Evolutionary conservation across 768 basidiomycete genomes (phyloP), one percentile per base, ranked within the genome.

Genomic region (Amanita rubescens): DNA sequence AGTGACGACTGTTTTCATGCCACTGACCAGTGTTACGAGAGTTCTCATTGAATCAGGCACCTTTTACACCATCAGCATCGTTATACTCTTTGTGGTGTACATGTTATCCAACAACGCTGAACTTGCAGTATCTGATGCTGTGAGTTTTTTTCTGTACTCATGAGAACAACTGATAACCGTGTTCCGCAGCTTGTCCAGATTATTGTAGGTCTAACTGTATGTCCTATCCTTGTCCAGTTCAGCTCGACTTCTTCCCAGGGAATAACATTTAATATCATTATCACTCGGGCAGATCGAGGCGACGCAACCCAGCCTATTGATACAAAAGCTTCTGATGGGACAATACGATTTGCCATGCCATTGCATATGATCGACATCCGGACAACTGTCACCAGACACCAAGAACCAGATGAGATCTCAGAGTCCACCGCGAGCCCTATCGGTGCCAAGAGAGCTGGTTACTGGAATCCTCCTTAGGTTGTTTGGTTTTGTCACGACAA

Each of bases 31-130:
- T 22, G 60, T 69, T 2, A 58, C 69, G 43, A 53, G 69, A 12
- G 58, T 73, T 22, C 55, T 74, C 50, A 64, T 74, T 25, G 71
- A 74, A 58, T 73, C 71, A 11, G 73, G 71, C 5, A 47, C 73
- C 14, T 63, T 75, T 49, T 73, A 75, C 47, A 72, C 72, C 5
- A 27, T 60, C 15, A 67, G 68, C 1, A 67, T 71, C 54, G 56
- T 67, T 17, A 63, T 72, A 46, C 60, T 73, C 11, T 71, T 73
- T 47, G 63, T 49, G 11, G 54, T 70, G 12, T 71, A 72, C 51
- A 62, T 72, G 54, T 60, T 65, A 1, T 68, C 66, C 17, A 69
- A 65, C 48, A 71, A 72, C 49, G 72, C 59, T 1, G 63, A 69
- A 45, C 68, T 70, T 44, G 68, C 69, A 5, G 68, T 71, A 9